Evolutionary conservation across 2,329 filamentous ascomycete species (phyloP).

Genomic region (Aspergillus pseudonomiae): DNA sequence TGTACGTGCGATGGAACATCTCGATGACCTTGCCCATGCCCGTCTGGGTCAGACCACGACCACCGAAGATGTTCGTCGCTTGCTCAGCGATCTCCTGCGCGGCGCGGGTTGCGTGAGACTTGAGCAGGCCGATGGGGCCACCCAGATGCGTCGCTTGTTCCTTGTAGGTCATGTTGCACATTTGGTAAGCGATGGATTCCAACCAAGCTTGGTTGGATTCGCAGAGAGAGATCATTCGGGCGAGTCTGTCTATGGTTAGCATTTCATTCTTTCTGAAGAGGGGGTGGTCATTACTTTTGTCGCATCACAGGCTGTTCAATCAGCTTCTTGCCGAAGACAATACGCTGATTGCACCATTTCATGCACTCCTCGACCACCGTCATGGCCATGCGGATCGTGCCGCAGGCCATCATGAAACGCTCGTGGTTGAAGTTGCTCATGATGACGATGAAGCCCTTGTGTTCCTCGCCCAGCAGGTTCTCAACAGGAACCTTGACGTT

Average conservation of each 20-base stretch:
- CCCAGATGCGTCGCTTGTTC: constrained; percentile 75
- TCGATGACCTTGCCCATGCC: constrained; percentile 84
- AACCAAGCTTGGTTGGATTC: constrained; percentile 87
- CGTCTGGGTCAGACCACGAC: constrained; percentile 74
- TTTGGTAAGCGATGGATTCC: constrained; percentile 82
- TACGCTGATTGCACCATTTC: constrained; percentile 85
- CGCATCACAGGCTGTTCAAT: constrained; percentile 81
- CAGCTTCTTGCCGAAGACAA: constrained; percentile 80
- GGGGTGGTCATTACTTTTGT: constrained; percentile 61
- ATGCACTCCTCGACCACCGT: constrained; percentile 79
- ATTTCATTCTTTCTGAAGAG: background rate
- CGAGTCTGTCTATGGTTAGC: constrained; percentile 56
- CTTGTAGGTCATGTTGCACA: constrained; percentile 80
- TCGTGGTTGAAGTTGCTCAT: constrained; percentile 90
- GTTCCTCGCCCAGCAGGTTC: constrained; percentile 77
- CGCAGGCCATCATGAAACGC: constrained; percentile 74
- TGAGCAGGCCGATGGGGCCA: constrained; percentile 80
- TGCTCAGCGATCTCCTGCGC: constrained; percentile 85
- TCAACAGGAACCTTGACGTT: constrained; percentile 82
- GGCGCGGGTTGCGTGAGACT: constrained; percentile 74
- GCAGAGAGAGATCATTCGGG: constrained; percentile 81
- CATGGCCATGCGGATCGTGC: constrained; percentile 66
- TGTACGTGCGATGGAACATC: constrained; percentile 82
- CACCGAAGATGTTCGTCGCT: constrained; percentile 83
- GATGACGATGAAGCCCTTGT: constrained; percentile 84